Percentiles rank a stretch among this genome's conserved stretches.
Evolutionary conservation across 2,329 filamentous ascomycete species (phyloP).

Genomic region (Calonectria henricotiae): DNA sequence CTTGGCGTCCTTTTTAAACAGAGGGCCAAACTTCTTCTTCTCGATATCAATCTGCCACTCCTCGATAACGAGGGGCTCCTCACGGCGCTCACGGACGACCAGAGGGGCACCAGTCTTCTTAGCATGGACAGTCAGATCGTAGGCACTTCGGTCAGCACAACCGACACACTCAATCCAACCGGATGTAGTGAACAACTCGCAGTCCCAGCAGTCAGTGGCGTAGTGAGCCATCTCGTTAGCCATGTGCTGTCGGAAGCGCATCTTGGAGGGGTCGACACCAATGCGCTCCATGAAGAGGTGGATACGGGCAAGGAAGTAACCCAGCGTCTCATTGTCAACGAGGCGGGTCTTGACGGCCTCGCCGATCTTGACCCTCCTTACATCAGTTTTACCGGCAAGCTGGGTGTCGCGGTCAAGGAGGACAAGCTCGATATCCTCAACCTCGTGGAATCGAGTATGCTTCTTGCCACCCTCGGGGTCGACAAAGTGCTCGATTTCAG

Average conservation of each 20-base stretch:
- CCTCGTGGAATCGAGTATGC: slow-evolving; percentile 88
- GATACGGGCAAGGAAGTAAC: slow-evolving; percentile 97
- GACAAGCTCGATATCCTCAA: slow-evolving; percentile 86
- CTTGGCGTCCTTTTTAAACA: slow-evolving; percentile 96
- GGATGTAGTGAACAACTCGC: slow-evolving; percentile 90
- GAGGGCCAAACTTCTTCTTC: slow-evolving; percentile 96
- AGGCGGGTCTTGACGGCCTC: slow-evolving; percentile 86
- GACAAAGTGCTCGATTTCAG: slow-evolving; percentile 98
- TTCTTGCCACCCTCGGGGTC: slow-evolving; percentile 96
- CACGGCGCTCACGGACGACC: slow-evolving; percentile 85
- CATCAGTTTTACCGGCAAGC: slow-evolving; percentile 85
- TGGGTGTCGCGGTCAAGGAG: slow-evolving; percentile 91
- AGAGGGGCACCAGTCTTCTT: slow-evolving; percentile 93
- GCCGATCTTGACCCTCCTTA: slow-evolving; percentile 83
- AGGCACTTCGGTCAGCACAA: slow-evolving; percentile 95
- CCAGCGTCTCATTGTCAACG: slow-evolving; percentile 97
- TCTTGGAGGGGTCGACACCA: slow-evolving; percentile 88
- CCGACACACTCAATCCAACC: slow-evolving; percentile 99
- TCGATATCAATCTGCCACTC: slow-evolving; percentile 92
- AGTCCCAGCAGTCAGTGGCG: slow-evolving; percentile 97
- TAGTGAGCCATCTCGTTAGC: slow-evolving; percentile 86
- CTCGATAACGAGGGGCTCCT: slow-evolving; percentile 84
- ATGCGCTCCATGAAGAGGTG: slow-evolving; percentile 91
- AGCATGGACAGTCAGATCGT: slow-evolving; percentile 92
- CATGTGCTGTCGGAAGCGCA: slow-evolving; percentile 99